Conservation (phyloP, 345 rosid genomes). For the Aurinia saxatilis region DNA sequence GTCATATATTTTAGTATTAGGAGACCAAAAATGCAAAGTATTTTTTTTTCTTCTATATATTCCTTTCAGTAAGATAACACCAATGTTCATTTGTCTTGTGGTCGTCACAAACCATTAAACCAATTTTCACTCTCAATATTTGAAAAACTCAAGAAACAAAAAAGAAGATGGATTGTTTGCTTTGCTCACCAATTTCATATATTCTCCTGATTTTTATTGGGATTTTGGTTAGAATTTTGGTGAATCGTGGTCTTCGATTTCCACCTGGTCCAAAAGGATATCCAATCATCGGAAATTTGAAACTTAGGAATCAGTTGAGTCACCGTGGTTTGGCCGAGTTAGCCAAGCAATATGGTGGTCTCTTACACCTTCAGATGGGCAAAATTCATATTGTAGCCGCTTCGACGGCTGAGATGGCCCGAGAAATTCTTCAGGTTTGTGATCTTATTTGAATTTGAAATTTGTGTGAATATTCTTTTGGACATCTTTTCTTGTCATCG, state of each 20-base stretch:
- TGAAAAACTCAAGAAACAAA: not conserved
- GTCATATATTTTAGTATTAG: too few relatives aligned
- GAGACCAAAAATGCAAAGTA: too few relatives aligned
- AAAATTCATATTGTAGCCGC: slow-evolving; percentile 33
- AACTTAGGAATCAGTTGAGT: slow-evolving; percentile 55
- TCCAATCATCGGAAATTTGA: slow-evolving; percentile 67
- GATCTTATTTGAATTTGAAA: not conserved
- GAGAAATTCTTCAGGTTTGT: slow-evolving; percentile 52
- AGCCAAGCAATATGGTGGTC: slow-evolving; percentile 49
- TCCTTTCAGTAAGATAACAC: not conserved
- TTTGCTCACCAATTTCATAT: slow-evolving; percentile 17
- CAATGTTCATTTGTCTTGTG: not conserved
- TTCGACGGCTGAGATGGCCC: slow-evolving; percentile 61
- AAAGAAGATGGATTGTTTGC: slow-evolving; percentile 21
- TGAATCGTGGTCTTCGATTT: slow-evolving; percentile 28
- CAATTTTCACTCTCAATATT: not conserved
- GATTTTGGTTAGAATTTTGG: not conserved
- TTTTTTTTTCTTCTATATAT: too few relatives aligned
- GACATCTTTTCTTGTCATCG: not conserved
- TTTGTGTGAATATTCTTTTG: too few relatives aligned
- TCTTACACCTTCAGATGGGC: slow-evolving; percentile 36
- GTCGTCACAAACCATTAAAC: too few relatives aligned
- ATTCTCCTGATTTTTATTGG: not conserved
- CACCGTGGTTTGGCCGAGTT: slow-evolving; percentile 71
- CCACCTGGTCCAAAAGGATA: slow-evolving; percentile 85